Evolutionary conservation across 2,329 filamentous ascomycete species (phyloP).

Genomic region (Paecilomyces sp.): DNA sequence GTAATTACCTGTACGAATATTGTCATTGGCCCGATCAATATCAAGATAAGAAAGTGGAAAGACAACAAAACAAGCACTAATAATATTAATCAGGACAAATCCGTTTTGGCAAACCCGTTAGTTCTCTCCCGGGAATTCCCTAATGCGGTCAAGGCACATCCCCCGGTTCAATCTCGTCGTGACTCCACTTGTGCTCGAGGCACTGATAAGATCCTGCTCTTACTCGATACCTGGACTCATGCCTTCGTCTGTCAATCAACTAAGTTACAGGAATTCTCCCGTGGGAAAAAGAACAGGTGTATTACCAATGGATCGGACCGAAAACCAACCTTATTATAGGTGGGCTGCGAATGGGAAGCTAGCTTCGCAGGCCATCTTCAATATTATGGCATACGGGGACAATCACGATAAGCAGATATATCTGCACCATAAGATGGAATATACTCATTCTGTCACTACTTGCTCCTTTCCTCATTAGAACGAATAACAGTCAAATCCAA

Average conservation of each 20-base stretch:
- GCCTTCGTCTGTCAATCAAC: background rate
- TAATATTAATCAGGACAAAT: background rate
- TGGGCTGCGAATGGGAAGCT: no score
- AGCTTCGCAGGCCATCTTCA: no score
- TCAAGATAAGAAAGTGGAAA: background rate
- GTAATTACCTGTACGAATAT: background rate
- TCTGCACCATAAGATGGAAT: background rate
- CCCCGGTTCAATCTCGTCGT: background rate
- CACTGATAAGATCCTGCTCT: background rate
- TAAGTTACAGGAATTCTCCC: background rate
- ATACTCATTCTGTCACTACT: no score
- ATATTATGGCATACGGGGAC: no score
- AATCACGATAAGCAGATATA: background rate
- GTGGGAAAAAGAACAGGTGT: background rate
- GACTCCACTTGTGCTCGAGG: background rate
- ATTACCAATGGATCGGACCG: background rate
- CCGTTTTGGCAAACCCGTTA: background rate
- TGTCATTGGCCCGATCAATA: background rate
- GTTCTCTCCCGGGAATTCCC: background rate
- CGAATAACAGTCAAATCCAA: background rate
- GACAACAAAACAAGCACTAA: background rate
- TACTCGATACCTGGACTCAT: background rate
- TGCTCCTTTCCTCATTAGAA: background rate
- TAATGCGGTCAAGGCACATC: background rate
- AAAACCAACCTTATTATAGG: background rate